Evolutionary conservation across 192 early-diverging fungal genomes (phyloP), one percentile per base, ranked within the genome.

Genomic region (Fimicolochytrium jonesii): DNA sequence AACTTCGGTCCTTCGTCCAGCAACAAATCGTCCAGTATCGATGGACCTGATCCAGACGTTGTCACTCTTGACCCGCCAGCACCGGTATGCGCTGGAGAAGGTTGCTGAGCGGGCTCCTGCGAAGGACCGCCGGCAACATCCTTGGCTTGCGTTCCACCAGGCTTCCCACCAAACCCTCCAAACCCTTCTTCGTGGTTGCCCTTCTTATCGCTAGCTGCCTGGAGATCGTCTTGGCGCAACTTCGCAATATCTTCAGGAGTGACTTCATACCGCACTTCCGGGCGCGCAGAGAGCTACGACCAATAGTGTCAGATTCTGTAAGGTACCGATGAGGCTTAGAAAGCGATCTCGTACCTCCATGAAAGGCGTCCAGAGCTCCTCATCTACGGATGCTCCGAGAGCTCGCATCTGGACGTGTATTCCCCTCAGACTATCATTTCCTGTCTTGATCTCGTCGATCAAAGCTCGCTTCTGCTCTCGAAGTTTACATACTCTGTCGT

Each of bases 181-280:
- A 74, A 36, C 29, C 45, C 66, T 34, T 72, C 71, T 20, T 75
- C 74, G 0, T 49, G 52, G 33, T 56, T 58, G 6, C 73, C 63
- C 29, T 64, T 61, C 1, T 60, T 36, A 11, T 76, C 41, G 25
- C 15, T 50, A 17, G 61, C 61, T 20, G 69, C 66, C 34, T 55
- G 49, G 17, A 56, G 43, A 30, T 82, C 74, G 17, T 77, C 67
- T 18, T 65, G 47, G 37, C 75, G 53, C 31, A 78, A 55, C 34
- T 69, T 51, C 26, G 55, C 58, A 35, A 84, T 76, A 61, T 84
- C 83, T 0, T 59, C 76, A 7, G 71, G 46, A 2, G 63, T 77
- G 11, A 85, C 79, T 7, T 49, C 61, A 59, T 68, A 73, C 13
- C 82, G 59, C 20, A 68, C 59, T 66, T 85, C 82, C 10, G 83